Percentiles rank a stretch among this genome's conserved stretches.
phyloP scores from a whole-genome alignment of 2,329 filamentous ascomycete genomes.

The Pseudogymnoascus sp. region DNA sequence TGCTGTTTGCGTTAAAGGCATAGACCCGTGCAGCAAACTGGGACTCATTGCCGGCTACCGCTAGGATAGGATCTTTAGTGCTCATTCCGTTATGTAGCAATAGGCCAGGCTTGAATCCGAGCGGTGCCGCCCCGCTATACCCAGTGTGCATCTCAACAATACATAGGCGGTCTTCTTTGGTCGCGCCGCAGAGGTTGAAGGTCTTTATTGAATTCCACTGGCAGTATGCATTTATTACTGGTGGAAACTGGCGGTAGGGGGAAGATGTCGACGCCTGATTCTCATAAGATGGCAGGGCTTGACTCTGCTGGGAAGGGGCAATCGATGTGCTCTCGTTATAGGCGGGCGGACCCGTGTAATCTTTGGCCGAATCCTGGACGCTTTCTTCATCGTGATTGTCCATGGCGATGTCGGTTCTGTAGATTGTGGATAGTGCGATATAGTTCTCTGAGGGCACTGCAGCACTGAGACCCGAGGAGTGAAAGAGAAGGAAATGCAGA shows the following conservation, averaged over 20 bases:
- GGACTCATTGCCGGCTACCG: slow-evolving; percentile 15
- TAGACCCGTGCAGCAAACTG: background rate
- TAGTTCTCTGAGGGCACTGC: background rate
- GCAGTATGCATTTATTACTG: slow-evolving; percentile 16
- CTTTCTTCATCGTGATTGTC: background rate
- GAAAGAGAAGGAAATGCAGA: too few relatives aligned
- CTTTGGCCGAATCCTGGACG: background rate
- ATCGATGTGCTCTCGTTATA: background rate
- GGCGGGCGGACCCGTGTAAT: background rate
- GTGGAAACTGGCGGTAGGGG: slow-evolving; percentile 20
- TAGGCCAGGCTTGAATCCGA: slow-evolving; percentile 16
- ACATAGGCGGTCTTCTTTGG: slow-evolving; percentile 17
- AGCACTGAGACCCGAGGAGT: too few relatives aligned
- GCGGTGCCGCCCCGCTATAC: slow-evolving; percentile 12
- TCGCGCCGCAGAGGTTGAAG: slow-evolving; percentile 15
- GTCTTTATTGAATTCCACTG: slow-evolving; percentile 15
- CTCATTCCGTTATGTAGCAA: slow-evolving; percentile 18
- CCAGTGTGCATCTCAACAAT: slow-evolving; percentile 19
- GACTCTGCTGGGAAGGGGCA: background rate
- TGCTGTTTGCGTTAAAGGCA: slow-evolving; percentile 11
- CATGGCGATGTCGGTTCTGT: background rate
- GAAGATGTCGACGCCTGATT: background rate
- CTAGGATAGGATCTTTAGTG: slow-evolving; percentile 18
- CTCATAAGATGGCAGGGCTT: background rate
- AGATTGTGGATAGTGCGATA: background rate